phyloP scores from a whole-genome alignment of 2,329 filamentous ascomycete genomes.

The Cryoendolithus antarcticus region DNA sequence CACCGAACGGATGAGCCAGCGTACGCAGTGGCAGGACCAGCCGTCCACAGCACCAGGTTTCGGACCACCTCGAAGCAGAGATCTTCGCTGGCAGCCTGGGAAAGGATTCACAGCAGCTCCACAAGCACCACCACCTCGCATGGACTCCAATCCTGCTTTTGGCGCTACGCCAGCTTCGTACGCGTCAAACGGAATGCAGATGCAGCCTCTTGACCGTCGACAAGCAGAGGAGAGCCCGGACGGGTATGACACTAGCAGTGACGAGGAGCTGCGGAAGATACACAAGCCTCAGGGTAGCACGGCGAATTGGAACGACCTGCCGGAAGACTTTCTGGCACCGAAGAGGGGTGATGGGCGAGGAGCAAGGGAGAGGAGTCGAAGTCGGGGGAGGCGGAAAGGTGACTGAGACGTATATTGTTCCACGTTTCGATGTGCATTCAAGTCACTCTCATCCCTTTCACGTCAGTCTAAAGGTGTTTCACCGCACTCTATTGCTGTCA shows the following conservation, averaged over 20 bases:
- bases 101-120: no score
- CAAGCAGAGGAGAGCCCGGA: constrained; percentile 11
- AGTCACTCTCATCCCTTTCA: no score
- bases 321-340: constrained; percentile 30
- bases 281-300: constrained; percentile 9
- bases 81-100: constrained; percentile 17
- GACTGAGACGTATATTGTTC: constrained; percentile 9
- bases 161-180: no score
- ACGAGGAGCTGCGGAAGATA: constrained; percentile 21
- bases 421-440: no score
- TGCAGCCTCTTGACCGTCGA: constrained; percentile 29
- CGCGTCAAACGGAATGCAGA: constrained; percentile 18
- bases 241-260: constrained; percentile 20
- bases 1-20: constrained; percentile 12
- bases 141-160: no score
- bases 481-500: no score
- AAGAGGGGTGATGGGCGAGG: constrained; percentile 4
- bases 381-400: constrained; percentile 18
- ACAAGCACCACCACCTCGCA: no score
- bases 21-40: constrained; percentile 11
- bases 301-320: constrained; percentile 37
- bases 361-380: constrained; percentile 14
- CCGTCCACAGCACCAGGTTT: neutral
- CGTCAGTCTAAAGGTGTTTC: no score
- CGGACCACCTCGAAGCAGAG: constrained; percentile 2